These are phyloP conservation scores for Heritiera fomes DNA, from an alignment of 345 rosid genomes.

Conservation along the genomic window DNA sequence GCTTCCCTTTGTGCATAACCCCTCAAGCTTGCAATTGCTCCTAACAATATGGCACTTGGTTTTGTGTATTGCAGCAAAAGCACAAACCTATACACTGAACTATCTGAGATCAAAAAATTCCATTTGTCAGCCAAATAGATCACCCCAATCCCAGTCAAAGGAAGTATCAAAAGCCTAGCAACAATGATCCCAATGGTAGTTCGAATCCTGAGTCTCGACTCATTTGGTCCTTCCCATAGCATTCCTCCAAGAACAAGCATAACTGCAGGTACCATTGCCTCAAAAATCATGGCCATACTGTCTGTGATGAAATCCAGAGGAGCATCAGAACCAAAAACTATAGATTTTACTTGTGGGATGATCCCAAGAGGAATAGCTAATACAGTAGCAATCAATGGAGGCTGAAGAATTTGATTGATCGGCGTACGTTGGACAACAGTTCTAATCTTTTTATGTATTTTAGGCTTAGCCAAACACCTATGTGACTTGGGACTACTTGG, in stretches of 20 bases:
- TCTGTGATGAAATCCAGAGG: conserved; percentile 32
- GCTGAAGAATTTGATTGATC: conserved; percentile 30
- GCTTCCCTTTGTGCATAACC: conserved; percentile 39
- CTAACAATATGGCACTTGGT: conserved; percentile 44
- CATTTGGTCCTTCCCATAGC: conserved; percentile 37
- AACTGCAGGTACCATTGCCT: conserved; percentile 34
- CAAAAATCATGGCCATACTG: conserved; percentile 30
- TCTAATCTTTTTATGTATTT: conserved; percentile 28
- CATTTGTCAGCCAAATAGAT: conserved; percentile 34
- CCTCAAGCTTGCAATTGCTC: conserved; percentile 35
- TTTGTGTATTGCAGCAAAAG: conserved; percentile 46
- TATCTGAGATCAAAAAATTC: conserved; percentile 30
- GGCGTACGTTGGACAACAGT: conserved; percentile 30
- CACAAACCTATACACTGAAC: conserved; percentile 40
- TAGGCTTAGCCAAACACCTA: conserved; percentile 35
- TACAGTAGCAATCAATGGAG: conserved; percentile 29
- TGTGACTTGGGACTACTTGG: conserved; percentile 23
- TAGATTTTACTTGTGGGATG: conserved; percentile 14
- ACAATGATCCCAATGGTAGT: conserved; percentile 46
- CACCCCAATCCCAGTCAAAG: conserved; percentile 40
- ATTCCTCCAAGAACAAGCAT: conserved; percentile 38
- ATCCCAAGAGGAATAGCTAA: conserved; percentile 27
- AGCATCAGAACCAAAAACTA: conserved; percentile 23
- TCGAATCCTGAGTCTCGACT: conserved; percentile 38
- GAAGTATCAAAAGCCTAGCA: conserved; percentile 47